Base-by-base conservation (phyloP, 768 basidiomycete species). In the Botryobasidium botryosum region DNA sequence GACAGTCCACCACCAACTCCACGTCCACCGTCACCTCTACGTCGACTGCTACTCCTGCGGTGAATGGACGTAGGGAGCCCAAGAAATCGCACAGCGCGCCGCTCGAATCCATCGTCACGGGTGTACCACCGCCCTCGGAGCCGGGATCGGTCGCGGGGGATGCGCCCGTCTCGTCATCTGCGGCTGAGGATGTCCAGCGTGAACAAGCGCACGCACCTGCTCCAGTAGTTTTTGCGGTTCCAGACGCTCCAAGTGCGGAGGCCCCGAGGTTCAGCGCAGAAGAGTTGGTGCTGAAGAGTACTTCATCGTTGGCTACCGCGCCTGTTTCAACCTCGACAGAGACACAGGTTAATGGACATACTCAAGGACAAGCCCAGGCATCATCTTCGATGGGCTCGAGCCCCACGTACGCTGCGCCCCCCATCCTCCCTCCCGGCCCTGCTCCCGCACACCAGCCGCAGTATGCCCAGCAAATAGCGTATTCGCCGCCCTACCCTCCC, bases 371-470 rank as follows among this genome's bases (percentile, higher is more conserved):
- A n/a, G n/a, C n/a, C 65, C 59, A 2, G 72, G 71, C 27, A 67
- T 64, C 54, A 52, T 57, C 23, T 63, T 72, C 49, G 61, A 70
- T 17, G 29, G 17, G 18, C 41, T 33, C 21, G 18, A 35, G 44
- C 20, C 39, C 23, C 20, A 35, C 46, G 12, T 7, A 58, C 57
- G 27, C 55, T 49, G 28, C 50, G n/a, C 5, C 47, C 18, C 36
- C 47, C 25, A 21, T 43, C 7, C 46, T 54, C 52, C 47, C 51
- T 50, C 32, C 55, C 53, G 40, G 50, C 54, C 31, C 52, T 51
- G 2, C 61, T 55, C 47, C 56, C 48, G 20, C 13, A 13, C 10
- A 8, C 13, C 13, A 10, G 8, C 37, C 37, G 10, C 37, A 10
- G 12, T 24, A 12, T 13, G 37, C 20, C 37, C 23, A 8, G 12